A percentile compares a stretch with the other conserved stretches of the same genome.
phyloP scores from a whole-genome alignment of 1,284 basidiomycete species.

The Tranzscheliella williamsii region DNA sequence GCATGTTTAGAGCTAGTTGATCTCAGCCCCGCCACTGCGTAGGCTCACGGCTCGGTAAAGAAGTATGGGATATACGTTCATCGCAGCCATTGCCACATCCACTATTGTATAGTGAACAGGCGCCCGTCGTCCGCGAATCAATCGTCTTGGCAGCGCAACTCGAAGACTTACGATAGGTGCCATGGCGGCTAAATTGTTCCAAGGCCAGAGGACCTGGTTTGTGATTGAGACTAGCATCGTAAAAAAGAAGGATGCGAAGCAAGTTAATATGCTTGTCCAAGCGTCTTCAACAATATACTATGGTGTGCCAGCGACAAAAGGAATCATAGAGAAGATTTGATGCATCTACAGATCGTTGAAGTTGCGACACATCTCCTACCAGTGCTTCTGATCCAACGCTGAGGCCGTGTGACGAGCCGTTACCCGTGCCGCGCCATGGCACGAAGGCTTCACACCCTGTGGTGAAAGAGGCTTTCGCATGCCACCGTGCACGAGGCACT shows the following conservation, averaged over 20 bases:
- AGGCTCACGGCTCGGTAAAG: constrained; percentile 46
- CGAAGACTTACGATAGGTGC: too few species aligned
- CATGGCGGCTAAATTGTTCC: too few species aligned
- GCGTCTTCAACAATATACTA: too few species aligned
- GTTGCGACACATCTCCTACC: constrained; percentile 18
- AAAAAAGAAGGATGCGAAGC: too few species aligned
- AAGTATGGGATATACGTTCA: constrained; percentile 45
- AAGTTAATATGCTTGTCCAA: too few species aligned
- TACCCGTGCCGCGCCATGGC: constrained; percentile 5
- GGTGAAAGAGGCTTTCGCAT: constrained; percentile 32
- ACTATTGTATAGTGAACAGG: too few species aligned
- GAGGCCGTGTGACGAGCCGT: too few species aligned
- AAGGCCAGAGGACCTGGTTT: too few species aligned
- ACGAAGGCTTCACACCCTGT: constrained; percentile 36
- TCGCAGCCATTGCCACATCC: constrained; percentile 5
- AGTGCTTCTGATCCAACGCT: background rate
- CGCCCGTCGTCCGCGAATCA: too few species aligned
- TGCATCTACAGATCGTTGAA: constrained; percentile 40
- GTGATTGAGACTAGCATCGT: too few species aligned
- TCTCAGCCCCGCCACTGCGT: constrained; percentile 45
- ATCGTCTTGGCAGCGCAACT: too few species aligned
- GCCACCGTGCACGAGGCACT: constrained; percentile 6
- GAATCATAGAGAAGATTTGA: constrained; percentile 48
- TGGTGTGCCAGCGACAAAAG: too few species aligned
- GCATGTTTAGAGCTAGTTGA: constrained; percentile 45